Conservation (phyloP, 2,329 filamentous ascomycete species). For the Aspergillus ustus region DNA sequence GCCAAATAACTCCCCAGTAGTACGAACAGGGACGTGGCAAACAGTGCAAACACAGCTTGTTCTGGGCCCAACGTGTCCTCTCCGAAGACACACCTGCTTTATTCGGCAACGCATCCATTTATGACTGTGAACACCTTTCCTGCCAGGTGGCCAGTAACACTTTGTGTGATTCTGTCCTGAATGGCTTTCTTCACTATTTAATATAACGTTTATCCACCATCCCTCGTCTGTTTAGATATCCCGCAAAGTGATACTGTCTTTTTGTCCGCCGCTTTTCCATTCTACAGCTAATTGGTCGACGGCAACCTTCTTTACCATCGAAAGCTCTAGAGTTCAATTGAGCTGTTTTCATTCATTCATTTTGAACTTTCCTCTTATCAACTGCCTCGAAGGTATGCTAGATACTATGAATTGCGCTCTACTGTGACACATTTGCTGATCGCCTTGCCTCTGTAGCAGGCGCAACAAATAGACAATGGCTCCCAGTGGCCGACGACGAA, state of each 20-base stretch:
- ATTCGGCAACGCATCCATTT: conserved; percentile 18
- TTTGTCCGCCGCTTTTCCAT: not conserved
- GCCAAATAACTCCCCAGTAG: not conserved
- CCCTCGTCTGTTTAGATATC: not conserved
- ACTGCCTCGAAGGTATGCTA: conserved; percentile 18
- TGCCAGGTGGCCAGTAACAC: conserved; percentile 40
- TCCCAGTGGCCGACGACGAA: conserved; percentile 33
- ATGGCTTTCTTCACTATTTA: conserved; percentile 32
- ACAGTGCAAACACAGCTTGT: conserved; percentile 24
- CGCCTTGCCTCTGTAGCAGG: conserved; percentile 21
- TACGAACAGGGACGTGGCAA: conserved; percentile 2
- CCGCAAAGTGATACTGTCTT: not conserved
- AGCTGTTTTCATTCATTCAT: not conserved
- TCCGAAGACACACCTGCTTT: conserved; percentile 16
- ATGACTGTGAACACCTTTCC: conserved; percentile 26
- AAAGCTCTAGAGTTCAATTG: not conserved
- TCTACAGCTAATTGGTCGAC: conserved; percentile 7
- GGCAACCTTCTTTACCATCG: not conserved
- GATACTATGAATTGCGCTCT: not conserved
- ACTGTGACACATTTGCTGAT: conserved; percentile 1
- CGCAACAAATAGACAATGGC: conserved; percentile 39
- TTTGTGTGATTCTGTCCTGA: conserved; percentile 29
- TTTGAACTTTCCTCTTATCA: not conserved
- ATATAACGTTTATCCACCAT: conserved; percentile 9
- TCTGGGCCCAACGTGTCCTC: conserved; percentile 31